Evolutionary conservation across 75 land plant genomes (phyloP).

Genomic region (Picea glauca): DNA sequence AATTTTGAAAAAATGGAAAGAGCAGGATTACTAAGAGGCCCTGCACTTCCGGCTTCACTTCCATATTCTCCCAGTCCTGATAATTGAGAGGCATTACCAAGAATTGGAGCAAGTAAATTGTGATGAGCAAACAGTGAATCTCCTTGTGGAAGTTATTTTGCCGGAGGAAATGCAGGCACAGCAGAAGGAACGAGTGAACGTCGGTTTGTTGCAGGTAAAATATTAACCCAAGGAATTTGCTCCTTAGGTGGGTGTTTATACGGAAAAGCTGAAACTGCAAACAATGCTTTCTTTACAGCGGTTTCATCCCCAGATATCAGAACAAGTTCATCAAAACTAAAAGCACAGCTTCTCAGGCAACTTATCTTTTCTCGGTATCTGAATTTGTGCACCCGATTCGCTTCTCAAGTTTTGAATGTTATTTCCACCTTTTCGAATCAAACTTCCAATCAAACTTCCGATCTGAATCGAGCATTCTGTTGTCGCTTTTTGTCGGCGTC

Average conservation of each 20-base stretch:
- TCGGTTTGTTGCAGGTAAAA: constrained; percentile 35
- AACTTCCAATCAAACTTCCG: constrained; percentile 85
- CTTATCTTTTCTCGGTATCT: no score
- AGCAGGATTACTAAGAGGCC: constrained; percentile 39
- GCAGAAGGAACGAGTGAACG: constrained; percentile 39
- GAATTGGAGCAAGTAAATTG: constrained; percentile 29
- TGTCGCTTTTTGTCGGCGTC: no score
- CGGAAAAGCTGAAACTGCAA: constrained; percentile 56
- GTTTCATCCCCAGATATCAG: no score
- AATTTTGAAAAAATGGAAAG: constrained; percentile 16
- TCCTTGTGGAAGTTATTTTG: constrained; percentile 25
- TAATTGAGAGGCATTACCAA: constrained; percentile 18
- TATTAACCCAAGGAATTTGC: constrained; percentile 19
- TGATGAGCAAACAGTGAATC: constrained; percentile 28
- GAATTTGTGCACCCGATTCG: no score
- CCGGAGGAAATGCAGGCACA: constrained; percentile 43
- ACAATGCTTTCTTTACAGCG: constrained; percentile 65
- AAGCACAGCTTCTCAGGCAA: no score
- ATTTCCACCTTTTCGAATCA: no score
- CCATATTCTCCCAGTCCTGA: constrained; percentile 41
- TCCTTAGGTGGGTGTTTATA: no score
- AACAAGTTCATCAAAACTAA: constrained; percentile 81
- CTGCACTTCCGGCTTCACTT: constrained; percentile 1
- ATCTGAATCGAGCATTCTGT: constrained; percentile 56
- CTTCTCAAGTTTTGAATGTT: no score